A percentile compares a stretch with the other conserved stretches of the same genome.
phyloP scores from a whole-genome alignment of 805 yeast species.

The Saturnispora kantuleensis region DNA sequence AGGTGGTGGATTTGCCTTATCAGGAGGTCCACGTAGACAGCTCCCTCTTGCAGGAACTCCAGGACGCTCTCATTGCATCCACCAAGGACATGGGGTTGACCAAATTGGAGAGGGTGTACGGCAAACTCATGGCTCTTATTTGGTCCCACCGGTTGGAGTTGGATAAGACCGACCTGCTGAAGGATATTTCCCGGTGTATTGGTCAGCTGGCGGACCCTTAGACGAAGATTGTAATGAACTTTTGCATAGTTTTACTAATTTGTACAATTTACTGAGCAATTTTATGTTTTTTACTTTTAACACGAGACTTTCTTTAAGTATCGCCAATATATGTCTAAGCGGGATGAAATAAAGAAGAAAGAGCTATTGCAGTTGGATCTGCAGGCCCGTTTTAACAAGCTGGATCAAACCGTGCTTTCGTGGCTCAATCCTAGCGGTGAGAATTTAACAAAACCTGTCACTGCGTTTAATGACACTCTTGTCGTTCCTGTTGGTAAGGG shows the following conservation, averaged over 20 bases:
- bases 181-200: no score
- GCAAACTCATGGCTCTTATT: no score
- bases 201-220: no score
- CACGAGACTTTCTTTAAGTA: not conserved
- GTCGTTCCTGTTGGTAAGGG: constrained; percentile 24
- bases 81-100: no score
- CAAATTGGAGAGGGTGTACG: constrained; percentile 1
- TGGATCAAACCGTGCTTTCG: constrained; percentile 27
- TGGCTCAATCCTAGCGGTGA: constrained; percentile 26
- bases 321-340: constrained; percentile 15
- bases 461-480: constrained; percentile 7
- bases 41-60: no score
- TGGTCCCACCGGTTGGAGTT: no score
- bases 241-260: no score
- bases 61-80: no score
- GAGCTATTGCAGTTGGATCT: constrained; percentile 38
- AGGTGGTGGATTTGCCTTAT: not conserved
- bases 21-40: no score
- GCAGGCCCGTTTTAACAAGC: constrained; percentile 33
- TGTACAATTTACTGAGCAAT: no score
- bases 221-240: no score
- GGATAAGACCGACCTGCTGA: not conserved
- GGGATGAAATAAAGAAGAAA: constrained; percentile 37
- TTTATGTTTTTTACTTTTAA: not conserved
- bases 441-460: not conserved